Base-by-base conservation (phyloP, 129 eudicot species). In the Apium graveolens region DNA sequence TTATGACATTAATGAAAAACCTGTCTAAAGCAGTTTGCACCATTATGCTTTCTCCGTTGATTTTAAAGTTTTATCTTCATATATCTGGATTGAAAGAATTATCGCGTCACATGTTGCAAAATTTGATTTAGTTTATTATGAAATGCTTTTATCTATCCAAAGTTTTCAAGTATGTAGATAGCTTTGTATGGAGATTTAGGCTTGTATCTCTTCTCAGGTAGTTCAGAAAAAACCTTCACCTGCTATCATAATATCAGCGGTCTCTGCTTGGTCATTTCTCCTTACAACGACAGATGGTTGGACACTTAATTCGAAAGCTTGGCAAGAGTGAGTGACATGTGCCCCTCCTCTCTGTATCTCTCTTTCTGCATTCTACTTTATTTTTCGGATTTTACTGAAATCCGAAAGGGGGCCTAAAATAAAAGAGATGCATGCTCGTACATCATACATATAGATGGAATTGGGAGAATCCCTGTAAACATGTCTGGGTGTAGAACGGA, bases 251-350 rank as follows among this genome's bases (percentile, higher is more conserved):
- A 51, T 96, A 48, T 82, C 91, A 12, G 90, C 86, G 46, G 91
- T 91, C 70, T 90, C 94, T 53, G 89, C 98, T 42, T 95, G 98
- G 98, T 82, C 98, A 55, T 90, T 95, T 82, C 96, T 95, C 66
- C 94, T 95, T 66, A 90, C 97, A 11, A 88, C 92, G 5, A 74
- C 87, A 85, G 91, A 88, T 46, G 86, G 88, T 13, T 34, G 88
- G 90, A 71, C 83, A 3, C 88, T 90, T n/a, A 84, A 82, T 76
- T 69, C 88, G 14, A 90, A 86, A 82, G 39, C 75, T 77, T 91
- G 97, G 96, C 97, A 90, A 84, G 96, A 85, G 98, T 95, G 76
- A 83, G 98, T 83, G 48, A 72, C 38, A 70, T 34, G 66, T 46
- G 16, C 12, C 46, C 63, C 27, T 44, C 63, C 27, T 44, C 65